Conservation (phyloP, 2,329 filamentous ascomycete species). For the Apiospora saccharicola region DNA sequence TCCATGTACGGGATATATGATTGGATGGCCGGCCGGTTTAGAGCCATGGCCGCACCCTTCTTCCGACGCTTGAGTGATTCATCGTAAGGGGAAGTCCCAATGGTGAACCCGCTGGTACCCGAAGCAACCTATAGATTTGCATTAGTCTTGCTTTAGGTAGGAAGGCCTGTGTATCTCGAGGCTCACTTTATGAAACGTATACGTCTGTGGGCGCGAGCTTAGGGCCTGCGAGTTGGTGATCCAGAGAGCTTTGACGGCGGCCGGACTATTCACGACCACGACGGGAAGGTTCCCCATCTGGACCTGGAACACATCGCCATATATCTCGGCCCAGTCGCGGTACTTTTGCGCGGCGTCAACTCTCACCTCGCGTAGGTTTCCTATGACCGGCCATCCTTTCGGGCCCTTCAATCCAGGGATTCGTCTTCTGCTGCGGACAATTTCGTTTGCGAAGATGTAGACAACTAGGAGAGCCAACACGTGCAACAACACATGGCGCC, state of each 20-base stretch:
- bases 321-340: constrained; percentile 58
- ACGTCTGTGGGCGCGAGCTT: constrained; percentile 18
- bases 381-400: constrained; percentile 52
- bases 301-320: constrained; percentile 62
- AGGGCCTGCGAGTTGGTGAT: constrained; percentile 22
- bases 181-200: constrained; percentile 21
- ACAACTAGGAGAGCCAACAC: constrained; percentile 7
- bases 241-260: constrained; percentile 16
- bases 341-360: constrained; percentile 64
- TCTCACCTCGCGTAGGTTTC: constrained; percentile 62
- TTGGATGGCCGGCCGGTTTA: constrained; percentile 70
- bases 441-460: constrained; percentile 14
- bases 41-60: constrained; percentile 70
- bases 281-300: constrained; percentile 64
- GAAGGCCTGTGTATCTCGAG: background rate
- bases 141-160: background rate
- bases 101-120: constrained; percentile 71
- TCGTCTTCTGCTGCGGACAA: constrained; percentile 7
- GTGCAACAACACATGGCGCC: background rate
- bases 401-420: background rate
- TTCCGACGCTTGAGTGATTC: constrained; percentile 69
- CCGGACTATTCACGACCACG: constrained; percentile 46
- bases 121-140: constrained; percentile 53
- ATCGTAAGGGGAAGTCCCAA: constrained; percentile 72
- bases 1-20: constrained; percentile 70